phyloP scores from a whole-genome alignment of 78 protist genomes.

The Carpediemonas membranifera region DNA sequence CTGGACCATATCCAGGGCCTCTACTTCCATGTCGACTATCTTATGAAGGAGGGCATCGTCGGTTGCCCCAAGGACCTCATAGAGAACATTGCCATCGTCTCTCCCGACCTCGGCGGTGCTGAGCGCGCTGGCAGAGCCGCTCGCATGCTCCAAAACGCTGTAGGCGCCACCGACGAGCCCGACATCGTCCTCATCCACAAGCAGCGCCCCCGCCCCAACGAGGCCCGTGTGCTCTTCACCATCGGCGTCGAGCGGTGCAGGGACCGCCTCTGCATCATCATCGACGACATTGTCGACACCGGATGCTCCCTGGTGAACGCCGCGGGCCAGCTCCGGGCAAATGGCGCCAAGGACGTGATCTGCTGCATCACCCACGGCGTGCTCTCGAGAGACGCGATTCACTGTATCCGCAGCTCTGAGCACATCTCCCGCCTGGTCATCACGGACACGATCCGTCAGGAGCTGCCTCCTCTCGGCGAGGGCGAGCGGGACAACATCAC shows the following conservation, averaged over 20 bases:
- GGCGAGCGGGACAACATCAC: no score
- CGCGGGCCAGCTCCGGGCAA: not conserved
- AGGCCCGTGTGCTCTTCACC: conserved; percentile 8
- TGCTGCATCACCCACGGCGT: conserved; percentile 47
- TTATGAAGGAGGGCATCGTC: no score
- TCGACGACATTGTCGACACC: conserved; percentile 58
- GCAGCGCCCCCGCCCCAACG: not conserved
- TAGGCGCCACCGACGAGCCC: no score
- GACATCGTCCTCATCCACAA: conserved; percentile 33
- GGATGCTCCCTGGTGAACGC: conserved; percentile 25
- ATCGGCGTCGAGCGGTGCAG: conserved; percentile 40
- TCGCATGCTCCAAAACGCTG: not conserved
- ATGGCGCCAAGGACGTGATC: conserved; percentile 10
- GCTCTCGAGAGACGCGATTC: conserved; percentile 27
- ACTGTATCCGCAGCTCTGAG: conserved; percentile 52
- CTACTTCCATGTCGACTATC: not conserved
- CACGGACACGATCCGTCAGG: conserved; percentile 66
- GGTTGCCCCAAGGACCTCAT: no score
- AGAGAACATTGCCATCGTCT: conserved; percentile 10
- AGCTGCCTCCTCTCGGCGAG: no score
- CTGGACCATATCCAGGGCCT: conserved; percentile 56
- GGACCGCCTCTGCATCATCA: conserved; percentile 20
- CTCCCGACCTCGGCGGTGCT: conserved; percentile 38
- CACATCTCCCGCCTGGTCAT: conserved; percentile 37
- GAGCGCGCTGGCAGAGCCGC: not conserved